These are phyloP conservation scores for Aphanomyces invadans DNA, from an alignment of 352 stramenopile species.

Conservation along the genomic window DNA sequence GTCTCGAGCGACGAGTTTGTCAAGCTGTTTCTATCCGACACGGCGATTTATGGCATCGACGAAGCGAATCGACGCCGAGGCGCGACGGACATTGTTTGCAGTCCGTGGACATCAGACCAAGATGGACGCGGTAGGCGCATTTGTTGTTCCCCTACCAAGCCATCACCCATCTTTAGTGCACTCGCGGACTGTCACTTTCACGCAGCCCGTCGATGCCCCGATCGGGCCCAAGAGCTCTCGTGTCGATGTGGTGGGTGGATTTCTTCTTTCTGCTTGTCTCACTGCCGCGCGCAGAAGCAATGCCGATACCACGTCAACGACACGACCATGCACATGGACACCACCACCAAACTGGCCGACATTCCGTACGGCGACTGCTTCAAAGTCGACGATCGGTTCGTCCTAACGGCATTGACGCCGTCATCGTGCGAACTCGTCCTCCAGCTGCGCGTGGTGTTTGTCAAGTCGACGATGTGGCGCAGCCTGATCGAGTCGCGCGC, in stretches of 20 bases:
- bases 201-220: conserved; percentile 63
- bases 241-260: conserved; percentile 67
- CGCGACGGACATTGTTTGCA: conserved; percentile 63
- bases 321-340: conserved; percentile 50
- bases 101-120: conserved; percentile 49
- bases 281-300: conserved; percentile 33
- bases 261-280: neutral
- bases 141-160: neutral
- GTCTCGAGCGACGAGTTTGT: conserved; percentile 66
- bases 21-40: conserved; percentile 53
- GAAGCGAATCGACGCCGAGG: conserved; percentile 51
- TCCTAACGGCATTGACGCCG: conserved; percentile 38
- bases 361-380: conserved; percentile 86
- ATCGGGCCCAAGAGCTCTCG: conserved; percentile 75
- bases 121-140: conserved; percentile 39
- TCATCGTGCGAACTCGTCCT: conserved; percentile 58
- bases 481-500: conserved; percentile 66
- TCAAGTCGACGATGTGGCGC: conserved; percentile 80
- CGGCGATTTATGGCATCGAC: conserved; percentile 58
- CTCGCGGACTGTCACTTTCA: conserved; percentile 65
- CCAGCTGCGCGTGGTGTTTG: conserved; percentile 63
- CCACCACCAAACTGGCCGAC: conserved; percentile 67
- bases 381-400: conserved; percentile 77
- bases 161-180: conserved; percentile 30
- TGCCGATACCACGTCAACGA: conserved; percentile 42